These are phyloP conservation scores for Rhodotorula sp. DNA, from an alignment of 1,284 basidiomycete genomes.

Conservation along the genomic window DNA sequence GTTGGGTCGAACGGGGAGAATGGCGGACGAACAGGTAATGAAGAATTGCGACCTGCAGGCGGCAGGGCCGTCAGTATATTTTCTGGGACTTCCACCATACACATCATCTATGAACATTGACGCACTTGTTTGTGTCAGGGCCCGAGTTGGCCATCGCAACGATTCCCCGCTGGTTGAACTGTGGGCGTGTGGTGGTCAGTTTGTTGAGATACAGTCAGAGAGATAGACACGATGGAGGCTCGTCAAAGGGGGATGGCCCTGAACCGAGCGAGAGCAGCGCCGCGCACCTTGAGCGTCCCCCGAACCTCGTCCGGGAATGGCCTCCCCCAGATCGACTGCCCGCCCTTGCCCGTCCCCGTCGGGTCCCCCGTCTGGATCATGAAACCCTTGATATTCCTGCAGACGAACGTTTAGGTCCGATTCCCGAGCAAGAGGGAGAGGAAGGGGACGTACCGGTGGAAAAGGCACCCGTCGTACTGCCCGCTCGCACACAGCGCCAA, in stretches of 20 bases:
- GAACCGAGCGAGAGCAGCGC: neutral
- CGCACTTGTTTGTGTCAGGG: conserved; percentile 83
- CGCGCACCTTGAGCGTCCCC: conserved; percentile 79
- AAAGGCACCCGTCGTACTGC: conserved; percentile 81
- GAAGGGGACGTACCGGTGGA: conserved; percentile 63
- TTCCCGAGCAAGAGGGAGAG: neutral
- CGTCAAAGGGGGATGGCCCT: too few species aligned
- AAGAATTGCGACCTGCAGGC: conserved; percentile 68
- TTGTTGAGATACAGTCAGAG: neutral
- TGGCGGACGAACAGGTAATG: conserved; percentile 63
- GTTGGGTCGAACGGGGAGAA: neutral
- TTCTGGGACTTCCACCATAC: too few species aligned
- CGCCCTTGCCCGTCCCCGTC: conserved; percentile 57
- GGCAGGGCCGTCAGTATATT: neutral
- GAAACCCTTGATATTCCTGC: conserved; percentile 87
- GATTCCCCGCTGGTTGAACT: conserved; percentile 91
- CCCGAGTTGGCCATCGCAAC: conserved; percentile 98
- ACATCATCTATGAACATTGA: neutral
- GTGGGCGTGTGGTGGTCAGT: conserved; percentile 14
- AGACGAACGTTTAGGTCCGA: neutral
- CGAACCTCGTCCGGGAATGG: conserved; percentile 87
- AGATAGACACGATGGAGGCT: neutral
- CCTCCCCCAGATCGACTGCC: conserved; percentile 62
- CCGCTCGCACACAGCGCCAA: conserved; percentile 87
- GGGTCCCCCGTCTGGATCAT: conserved; percentile 64